Evolutionary conservation across 2,329 filamentous ascomycete genomes (phyloP).

Genomic region (Arthrobotrys musiformis): DNA sequence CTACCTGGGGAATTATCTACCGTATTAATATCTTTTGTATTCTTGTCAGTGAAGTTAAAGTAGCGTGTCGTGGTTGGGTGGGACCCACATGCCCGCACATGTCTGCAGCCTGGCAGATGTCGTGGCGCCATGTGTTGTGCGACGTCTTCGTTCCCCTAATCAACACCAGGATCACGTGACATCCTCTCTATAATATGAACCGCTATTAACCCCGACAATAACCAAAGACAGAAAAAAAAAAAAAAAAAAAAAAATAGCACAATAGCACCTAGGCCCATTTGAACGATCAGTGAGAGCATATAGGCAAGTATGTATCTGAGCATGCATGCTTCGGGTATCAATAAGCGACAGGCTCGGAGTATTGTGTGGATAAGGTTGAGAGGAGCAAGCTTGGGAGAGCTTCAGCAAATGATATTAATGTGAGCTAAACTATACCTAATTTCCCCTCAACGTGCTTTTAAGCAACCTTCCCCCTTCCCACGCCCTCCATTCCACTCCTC

Average conservation of each 20-base stretch:
- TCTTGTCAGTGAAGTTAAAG: background rate
- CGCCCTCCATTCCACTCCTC: background rate
- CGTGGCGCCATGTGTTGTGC: constrained; percentile 31
- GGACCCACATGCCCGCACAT: background rate
- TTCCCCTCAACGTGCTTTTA: constrained; percentile 40
- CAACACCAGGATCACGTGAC: background rate
- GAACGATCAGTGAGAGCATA: too few relatives aligned
- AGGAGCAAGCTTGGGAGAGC: constrained; percentile 19
- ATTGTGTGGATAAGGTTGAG: background rate
- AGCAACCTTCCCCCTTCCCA: background rate
- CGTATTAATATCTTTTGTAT: too few relatives aligned
- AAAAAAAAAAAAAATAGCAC: background rate
- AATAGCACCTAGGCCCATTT: too few relatives aligned
- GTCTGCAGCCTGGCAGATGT: background rate
- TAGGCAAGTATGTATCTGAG: too few relatives aligned
- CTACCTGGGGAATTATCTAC: too few relatives aligned
- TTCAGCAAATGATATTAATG: constrained; percentile 31
- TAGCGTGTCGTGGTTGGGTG: background rate
- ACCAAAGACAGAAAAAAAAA: background rate
- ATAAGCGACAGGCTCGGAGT: constrained; percentile 23
- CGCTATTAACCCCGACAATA: background rate
- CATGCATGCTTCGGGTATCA: constrained; percentile 8
- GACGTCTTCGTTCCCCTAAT: constrained; percentile 28
- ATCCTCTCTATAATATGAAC: background rate
- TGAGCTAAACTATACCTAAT: constrained; percentile 18